These are phyloP conservation scores for Chenopodium quinoa DNA, from an alignment of 148 eudicot species.

Conservation along the genomic window DNA sequence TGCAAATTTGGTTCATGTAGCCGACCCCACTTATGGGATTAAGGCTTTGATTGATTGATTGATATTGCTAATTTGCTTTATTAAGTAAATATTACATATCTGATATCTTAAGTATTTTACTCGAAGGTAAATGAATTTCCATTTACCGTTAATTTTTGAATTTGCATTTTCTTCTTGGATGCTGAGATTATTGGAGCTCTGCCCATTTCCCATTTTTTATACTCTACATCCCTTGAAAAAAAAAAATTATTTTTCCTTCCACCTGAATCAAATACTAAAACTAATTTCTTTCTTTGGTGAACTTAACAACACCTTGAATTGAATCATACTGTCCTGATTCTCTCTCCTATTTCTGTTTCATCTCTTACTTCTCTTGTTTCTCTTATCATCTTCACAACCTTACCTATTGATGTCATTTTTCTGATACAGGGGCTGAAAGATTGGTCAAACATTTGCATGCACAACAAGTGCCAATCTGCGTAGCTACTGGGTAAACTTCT, in stretches of 20 bases:
- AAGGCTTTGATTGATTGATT: no score
- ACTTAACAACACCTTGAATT: not conserved
- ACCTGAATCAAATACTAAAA: not conserved
- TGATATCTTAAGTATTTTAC: not conserved
- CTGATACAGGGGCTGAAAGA: conserved; percentile 59
- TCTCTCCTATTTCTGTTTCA: not conserved
- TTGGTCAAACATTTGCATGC: conserved; percentile 78
- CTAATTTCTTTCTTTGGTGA: not conserved
- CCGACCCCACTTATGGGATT: no score
- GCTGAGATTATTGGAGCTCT: not conserved
- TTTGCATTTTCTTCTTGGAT: not conserved
- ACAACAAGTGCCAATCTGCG: conserved; percentile 70
- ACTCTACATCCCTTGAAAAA: not conserved
- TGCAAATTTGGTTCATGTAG: not conserved
- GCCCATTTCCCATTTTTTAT: not conserved
- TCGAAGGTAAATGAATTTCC: not conserved
- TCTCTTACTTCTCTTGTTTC: not conserved
- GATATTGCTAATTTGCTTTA: not conserved
- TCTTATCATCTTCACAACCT: not conserved
- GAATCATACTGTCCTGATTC: not conserved
- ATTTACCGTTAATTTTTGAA: not conserved
- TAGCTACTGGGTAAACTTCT: conserved; percentile 77
- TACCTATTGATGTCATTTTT: conserved; percentile 7
- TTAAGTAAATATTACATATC: not conserved
- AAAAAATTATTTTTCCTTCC: not conserved